Conservation (phyloP, 1,284 basidiomycete species). For the Naganishia albida region DNA sequence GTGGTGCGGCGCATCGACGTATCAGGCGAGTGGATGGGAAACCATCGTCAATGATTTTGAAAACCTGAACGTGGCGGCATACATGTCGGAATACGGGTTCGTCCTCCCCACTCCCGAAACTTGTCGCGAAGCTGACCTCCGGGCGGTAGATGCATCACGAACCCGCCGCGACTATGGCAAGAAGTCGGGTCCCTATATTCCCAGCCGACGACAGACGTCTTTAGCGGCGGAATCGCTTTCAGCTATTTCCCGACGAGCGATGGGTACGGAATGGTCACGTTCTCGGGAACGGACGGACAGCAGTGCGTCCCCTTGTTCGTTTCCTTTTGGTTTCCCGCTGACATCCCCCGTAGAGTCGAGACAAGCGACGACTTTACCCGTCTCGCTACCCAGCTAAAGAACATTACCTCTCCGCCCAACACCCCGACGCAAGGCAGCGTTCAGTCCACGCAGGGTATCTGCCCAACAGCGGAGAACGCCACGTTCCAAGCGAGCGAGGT, state of each 20-base stretch:
- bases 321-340: neutral
- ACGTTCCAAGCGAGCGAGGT: slow-evolving; percentile 66
- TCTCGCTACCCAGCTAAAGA: slow-evolving; percentile 65
- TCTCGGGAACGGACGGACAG: slow-evolving; percentile 56
- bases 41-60: slow-evolving; percentile 52
- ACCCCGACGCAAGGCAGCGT: slow-evolving; percentile 63
- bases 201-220: slow-evolving; percentile 69
- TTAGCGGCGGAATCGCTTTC: slow-evolving; percentile 87
- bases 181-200: slow-evolving; percentile 76
- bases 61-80: slow-evolving; percentile 73
- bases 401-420: slow-evolving; percentile 63
- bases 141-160: slow-evolving; percentile 60
- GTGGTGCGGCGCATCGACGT: slow-evolving; percentile 75
- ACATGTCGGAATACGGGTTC: slow-evolving; percentile 84
- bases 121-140: neutral
- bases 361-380: slow-evolving; percentile 61
- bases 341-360: slow-evolving; percentile 38
- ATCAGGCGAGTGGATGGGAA: slow-evolving; percentile 59
- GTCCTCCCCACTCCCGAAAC: slow-evolving; percentile 25
- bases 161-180: slow-evolving; percentile 71
- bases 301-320: slow-evolving; percentile 38
- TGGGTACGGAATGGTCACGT: slow-evolving; percentile 79
- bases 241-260: slow-evolving; percentile 70
- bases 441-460: slow-evolving; percentile 63
- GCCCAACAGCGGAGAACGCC: slow-evolving; percentile 62